Percentiles rank a stretch among this genome's conserved stretches.
Evolutionary conservation across 768 basidiomycete species (phyloP).

Genomic region (Cystobasidium tubakii): DNA sequence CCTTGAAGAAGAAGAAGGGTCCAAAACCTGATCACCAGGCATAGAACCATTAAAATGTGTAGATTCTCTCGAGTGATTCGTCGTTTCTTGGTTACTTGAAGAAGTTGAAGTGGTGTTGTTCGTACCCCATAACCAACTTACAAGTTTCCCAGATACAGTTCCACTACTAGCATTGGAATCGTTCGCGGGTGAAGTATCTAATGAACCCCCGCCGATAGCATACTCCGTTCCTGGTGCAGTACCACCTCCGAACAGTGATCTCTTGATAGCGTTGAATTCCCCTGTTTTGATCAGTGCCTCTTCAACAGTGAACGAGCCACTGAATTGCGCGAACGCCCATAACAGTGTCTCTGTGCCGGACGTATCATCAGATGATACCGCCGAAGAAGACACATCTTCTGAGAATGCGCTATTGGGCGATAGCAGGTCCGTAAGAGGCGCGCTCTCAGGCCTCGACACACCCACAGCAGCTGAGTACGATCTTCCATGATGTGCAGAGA

Average conservation of each 20-base stretch:
- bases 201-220: constrained; percentile 43
- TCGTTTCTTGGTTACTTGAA: background rate
- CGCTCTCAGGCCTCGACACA: background rate
- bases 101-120: constrained; percentile 40
- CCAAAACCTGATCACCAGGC: constrained; percentile 1
- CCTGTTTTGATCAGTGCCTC: constrained; percentile 44
- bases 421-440: background rate
- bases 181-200: constrained; percentile 37
- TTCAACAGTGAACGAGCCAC: constrained; percentile 62
- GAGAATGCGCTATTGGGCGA: constrained; percentile 18
- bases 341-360: constrained; percentile 59
- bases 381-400: background rate
- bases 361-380: background rate
- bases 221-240: background rate
- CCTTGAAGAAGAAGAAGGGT: background rate
- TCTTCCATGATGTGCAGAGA: background rate
- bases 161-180: background rate
- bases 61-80: constrained; percentile 4
- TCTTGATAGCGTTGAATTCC: constrained; percentile 46
- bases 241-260: constrained; percentile 38
- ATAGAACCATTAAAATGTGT: background rate
- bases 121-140: constrained; percentile 48
- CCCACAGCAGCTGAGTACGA: constrained; percentile 3
- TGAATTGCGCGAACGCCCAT: constrained; percentile 76
- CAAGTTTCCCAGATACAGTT: constrained; percentile 42